Evolutionary conservation across 352 stramenopile genomes (phyloP), one percentile per base, ranked within the genome.

Genomic region (Pythium folliculosum): DNA sequence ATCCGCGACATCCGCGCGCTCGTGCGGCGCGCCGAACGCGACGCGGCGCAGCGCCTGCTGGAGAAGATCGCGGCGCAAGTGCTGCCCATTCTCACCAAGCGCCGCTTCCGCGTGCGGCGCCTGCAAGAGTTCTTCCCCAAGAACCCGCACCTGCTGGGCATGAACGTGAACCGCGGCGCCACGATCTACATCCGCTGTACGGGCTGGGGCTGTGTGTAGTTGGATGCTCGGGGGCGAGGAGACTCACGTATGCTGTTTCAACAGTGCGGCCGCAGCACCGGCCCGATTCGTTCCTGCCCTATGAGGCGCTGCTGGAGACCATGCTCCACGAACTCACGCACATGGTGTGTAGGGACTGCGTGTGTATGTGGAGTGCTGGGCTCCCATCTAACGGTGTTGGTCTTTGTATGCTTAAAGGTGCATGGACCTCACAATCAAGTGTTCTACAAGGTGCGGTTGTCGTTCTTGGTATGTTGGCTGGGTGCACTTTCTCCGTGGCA

Each of bases 61-160:
- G 75, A 89, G 66, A 71, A 73, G 16, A 66, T 93, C 27, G 77
- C 81, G 1, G 48, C 35, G 10, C 67, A 82, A 30, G 83, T 92
- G 47, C 63, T 90, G 61, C 81, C 80, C 32, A 84, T 93, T 37
- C 60, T 91, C 37, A 77, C 74, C 4, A 76, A 79, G 38, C 71
- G 79, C 21, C 65, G 69, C 45, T 93, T 88, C 70, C 73, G 69
- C 30, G 85, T 93, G 59, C 71, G 67, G 30, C 60, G 63, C 5
- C 69, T 93, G 53, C 72, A 81, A 44, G 85, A 93, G 70, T 90
- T 92, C 53, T 89, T 88, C 65, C 83, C 83, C n/a, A 83, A 75
- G 47, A 72, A 90, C 59, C 38, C 66, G 22, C 67, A 75, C 1
- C 49, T 93, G 55, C 79, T 92, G 17, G 85, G 85, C 56, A 92